Conservation (phyloP, 1,139 yeast species). For the Arxiozyma telluris region DNA sequence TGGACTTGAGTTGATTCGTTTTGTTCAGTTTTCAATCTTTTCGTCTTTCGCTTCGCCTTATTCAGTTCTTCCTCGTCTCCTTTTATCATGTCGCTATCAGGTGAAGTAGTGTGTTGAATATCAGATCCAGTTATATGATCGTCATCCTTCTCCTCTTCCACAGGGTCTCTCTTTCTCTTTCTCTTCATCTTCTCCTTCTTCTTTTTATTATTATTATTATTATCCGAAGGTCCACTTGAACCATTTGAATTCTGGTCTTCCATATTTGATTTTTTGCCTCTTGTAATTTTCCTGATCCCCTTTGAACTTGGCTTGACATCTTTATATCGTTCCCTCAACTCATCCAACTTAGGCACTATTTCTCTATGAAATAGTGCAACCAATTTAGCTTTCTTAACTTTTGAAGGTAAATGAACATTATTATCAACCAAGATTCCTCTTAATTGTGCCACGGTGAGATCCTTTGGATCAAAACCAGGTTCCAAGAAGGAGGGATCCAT, state of each 20-base stretch:
- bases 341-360: slow-evolving; percentile 28
- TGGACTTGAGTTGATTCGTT: background rate
- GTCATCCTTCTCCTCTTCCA: too few species aligned
- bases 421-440: slow-evolving; percentile 51
- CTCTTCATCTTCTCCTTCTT: slow-evolving; percentile 11
- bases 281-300: slow-evolving; percentile 10
- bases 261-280: background rate
- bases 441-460: slow-evolving; percentile 53
- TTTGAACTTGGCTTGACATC: slow-evolving; percentile 13
- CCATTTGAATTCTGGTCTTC: slow-evolving; percentile 26
- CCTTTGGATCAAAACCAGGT: slow-evolving; percentile 42
- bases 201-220: background rate
- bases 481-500: slow-evolving; percentile 7
- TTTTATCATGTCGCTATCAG: background rate
- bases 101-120: too few species aligned
- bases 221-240: background rate
- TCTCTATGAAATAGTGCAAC: slow-evolving; percentile 43
- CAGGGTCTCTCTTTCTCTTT: slow-evolving; percentile 11
- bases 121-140: too few species aligned
- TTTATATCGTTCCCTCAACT: slow-evolving; percentile 11
- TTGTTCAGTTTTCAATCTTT: background rate
- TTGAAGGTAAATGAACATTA: slow-evolving; percentile 45
- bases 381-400: slow-evolving; percentile 54
- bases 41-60: slow-evolving; percentile 3
- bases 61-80: slow-evolving; percentile 6